These are phyloP conservation scores for Annulohypoxylon nitens DNA, from an alignment of 495 filamentous ascomycete genomes.

Conservation along the genomic window DNA sequence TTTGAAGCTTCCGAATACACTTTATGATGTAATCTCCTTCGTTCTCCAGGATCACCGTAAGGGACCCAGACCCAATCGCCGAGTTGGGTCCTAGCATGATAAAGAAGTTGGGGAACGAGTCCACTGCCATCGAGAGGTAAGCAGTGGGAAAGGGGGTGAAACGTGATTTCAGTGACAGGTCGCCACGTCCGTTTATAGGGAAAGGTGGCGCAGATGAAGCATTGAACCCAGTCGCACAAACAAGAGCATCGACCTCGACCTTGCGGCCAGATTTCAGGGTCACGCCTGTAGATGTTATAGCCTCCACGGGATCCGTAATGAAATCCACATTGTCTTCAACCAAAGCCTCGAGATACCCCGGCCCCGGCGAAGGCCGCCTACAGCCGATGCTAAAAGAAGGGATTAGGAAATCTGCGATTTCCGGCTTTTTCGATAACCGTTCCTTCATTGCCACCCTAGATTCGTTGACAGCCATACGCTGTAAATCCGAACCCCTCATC, in stretches of 20 bases:
- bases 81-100: slow-evolving; percentile 72
- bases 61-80: slow-evolving; percentile 67
- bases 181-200: slow-evolving; percentile 64
- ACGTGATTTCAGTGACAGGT: slow-evolving; percentile 63
- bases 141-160: slow-evolving; percentile 67
- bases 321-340: slow-evolving; percentile 72
- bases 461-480: slow-evolving; percentile 37
- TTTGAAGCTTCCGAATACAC: slow-evolving; percentile 74
- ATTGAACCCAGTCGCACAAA: slow-evolving; percentile 79
- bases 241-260: slow-evolving; percentile 64
- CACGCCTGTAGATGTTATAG: slow-evolving; percentile 66
- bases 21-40: slow-evolving; percentile 73
- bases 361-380: slow-evolving; percentile 77
- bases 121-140: slow-evolving; percentile 73
- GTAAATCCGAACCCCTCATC: slow-evolving; percentile 51
- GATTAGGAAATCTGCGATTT: slow-evolving; percentile 55
- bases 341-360: slow-evolving; percentile 77
- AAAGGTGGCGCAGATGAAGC: slow-evolving; percentile 70
- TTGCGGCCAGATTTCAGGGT: slow-evolving; percentile 61
- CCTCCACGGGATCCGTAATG: slow-evolving; percentile 65
- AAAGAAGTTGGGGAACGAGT: slow-evolving; percentile 76
- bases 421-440: slow-evolving; percentile 52
- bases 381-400: slow-evolving; percentile 77
- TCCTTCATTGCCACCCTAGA: slow-evolving; percentile 53
- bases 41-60: slow-evolving; percentile 69